Percentiles rank a stretch among this genome's conserved stretches.
Conservation (phyloP, 2,329 filamentous ascomycete genomes). For the Neonectria punicea region DNA sequence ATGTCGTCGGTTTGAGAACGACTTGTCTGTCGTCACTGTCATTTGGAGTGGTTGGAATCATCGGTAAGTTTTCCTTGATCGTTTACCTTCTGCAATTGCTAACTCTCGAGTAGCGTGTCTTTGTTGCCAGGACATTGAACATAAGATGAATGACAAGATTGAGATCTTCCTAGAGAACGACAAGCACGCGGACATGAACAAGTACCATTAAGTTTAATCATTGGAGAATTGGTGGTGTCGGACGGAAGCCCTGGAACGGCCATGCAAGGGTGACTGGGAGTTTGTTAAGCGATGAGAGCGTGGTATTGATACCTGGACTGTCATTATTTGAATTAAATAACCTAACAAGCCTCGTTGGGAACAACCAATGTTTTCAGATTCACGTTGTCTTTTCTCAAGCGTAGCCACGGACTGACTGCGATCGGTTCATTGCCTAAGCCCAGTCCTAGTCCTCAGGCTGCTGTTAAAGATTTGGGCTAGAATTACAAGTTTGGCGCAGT, state of each 20-base stretch:
- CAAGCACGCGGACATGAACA: constrained; percentile 46
- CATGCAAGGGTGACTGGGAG: not conserved
- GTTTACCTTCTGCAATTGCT: not conserved
- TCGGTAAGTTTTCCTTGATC: constrained; percentile 33
- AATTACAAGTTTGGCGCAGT: not conserved
- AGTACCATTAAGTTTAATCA: constrained; percentile 32
- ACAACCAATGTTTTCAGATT: too few species aligned
- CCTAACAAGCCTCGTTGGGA: not conserved
- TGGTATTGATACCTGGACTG: not conserved
- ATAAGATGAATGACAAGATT: constrained; percentile 52
- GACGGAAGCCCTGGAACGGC: not conserved
- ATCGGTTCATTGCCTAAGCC: not conserved
- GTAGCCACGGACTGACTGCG: too few species aligned
- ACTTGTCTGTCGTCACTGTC: constrained; percentile 45
- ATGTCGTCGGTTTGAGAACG: constrained; percentile 43
- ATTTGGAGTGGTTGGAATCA: constrained; percentile 45
- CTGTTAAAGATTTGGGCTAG: not conserved
- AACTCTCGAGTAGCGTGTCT: not conserved
- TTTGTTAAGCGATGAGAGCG: not conserved
- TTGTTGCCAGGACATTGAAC: constrained; percentile 47
- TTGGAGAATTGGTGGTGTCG: not conserved
- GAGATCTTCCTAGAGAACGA: constrained; percentile 50
- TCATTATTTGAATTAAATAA: not conserved
- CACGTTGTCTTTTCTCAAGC: not conserved
- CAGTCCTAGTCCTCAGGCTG: not conserved